Evolutionary conservation across 306 rosid genomes (phyloP), one percentile per base, ranked within the genome.

Genomic region (Trichosanthes cucumerina): DNA sequence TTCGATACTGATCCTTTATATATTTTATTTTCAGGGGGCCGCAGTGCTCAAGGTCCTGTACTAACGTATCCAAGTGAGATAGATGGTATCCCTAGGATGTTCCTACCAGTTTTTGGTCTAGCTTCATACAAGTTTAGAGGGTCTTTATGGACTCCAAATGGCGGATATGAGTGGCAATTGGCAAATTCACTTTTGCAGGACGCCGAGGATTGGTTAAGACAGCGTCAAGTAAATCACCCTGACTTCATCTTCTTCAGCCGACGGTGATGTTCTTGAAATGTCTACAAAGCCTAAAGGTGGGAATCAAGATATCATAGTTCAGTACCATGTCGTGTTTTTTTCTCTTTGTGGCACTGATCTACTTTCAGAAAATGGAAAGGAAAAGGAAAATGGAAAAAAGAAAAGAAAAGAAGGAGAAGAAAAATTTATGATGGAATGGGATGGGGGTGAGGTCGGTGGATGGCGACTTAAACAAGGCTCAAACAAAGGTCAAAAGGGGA

Each of bases 61-160:
- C 56, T 83, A 78, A 79, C 87, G 19, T 59, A 74, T 84, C 78
- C 83, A 3, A 76, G 83, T 2, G 92, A 82, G 79, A 70, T 76
- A 26, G 89, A 86, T 47, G 82, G 85, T 82, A 75, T 52, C 71
- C 83, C 88, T 33, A 90, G 78, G 81, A 82, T 91, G 83, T 82
- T 86, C 8, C 86, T 93, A 50, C 97, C 90, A 34, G 93, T 83
- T 71, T 90, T 90, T 83, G 98, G 98, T 80, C 90, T 93, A 79
- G 96, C 98, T 44, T 89, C 97, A 47, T 91, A 93, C 87, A 93
- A 93, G 87, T 90, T 93, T 84, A 93, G 83, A 86, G 97, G 93
- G 64, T 80, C 96, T 26, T 75, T 93, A 85, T 93, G 98, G 98
- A 93, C 90, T 26, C 87, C 91, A 23, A 85, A 80, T 58, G 98